Conservation (phyloP, 2,329 filamentous ascomycete genomes). For the Trichoderma brevicompactum region DNA sequence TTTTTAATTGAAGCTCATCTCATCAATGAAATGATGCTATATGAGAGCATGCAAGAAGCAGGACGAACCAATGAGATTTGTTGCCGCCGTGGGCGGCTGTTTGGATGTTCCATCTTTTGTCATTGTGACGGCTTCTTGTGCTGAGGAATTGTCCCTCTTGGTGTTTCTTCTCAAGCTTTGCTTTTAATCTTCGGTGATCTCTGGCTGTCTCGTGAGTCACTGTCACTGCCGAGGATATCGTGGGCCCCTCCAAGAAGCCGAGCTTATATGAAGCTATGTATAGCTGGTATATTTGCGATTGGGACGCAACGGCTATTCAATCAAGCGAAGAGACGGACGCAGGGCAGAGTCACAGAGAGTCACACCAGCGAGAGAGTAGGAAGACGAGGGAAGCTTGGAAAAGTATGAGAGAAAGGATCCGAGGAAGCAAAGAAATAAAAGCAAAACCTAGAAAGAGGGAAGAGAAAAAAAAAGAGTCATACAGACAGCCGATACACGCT, state of each 20-base stretch:
- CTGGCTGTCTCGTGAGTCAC: neutral
- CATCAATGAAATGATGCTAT: neutral
- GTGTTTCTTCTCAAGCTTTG: neutral
- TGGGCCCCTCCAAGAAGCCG: constrained; percentile 3
- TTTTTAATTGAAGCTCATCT: constrained; percentile 26
- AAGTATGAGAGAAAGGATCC: constrained; percentile 11
- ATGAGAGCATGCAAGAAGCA: neutral
- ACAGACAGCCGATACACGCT: constrained; percentile 18
- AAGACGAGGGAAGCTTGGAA: neutral
- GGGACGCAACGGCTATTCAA: constrained; percentile 23
- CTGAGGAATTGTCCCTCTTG: neutral
- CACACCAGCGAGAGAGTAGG: neutral
- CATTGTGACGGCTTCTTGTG: constrained; percentile 37
- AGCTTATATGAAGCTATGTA: constrained; percentile 22
- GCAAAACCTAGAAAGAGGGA: neutral
- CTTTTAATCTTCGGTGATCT: neutral
- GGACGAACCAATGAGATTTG: constrained; percentile 82
- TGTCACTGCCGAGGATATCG: constrained; percentile 22
- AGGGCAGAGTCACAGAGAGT: neutral
- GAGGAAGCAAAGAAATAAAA: neutral
- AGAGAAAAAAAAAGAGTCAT: constrained; percentile 20
- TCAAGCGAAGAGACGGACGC: constrained; percentile 7
- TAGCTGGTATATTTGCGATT: neutral
- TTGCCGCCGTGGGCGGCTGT: constrained; percentile 81
- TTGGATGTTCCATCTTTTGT: constrained; percentile 54